phyloP scores from a whole-genome alignment of 1,284 basidiomycete genomes.

The Ceratorhiza oryzae-sativae region DNA sequence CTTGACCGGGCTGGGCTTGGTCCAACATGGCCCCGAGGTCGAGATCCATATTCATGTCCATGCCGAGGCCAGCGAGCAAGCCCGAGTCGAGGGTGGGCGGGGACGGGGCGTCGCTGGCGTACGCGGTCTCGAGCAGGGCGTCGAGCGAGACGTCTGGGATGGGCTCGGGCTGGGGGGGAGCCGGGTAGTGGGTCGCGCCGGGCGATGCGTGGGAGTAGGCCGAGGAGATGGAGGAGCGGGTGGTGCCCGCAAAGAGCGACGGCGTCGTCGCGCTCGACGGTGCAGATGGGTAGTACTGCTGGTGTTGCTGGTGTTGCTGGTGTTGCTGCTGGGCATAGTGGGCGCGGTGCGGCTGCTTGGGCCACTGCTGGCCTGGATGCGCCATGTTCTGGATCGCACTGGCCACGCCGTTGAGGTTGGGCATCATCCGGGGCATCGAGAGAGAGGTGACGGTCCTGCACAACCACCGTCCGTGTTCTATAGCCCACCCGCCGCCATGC shows the following conservation, averaged over 20 bases:
- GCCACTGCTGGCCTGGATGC: not conserved
- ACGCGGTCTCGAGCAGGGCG: conserved; percentile 22
- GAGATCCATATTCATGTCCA: conserved; percentile 16
- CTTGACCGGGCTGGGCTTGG: not conserved
- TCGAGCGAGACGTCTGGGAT: conserved; percentile 15
- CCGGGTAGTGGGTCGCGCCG: conserved; percentile 18
- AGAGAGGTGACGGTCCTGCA: not conserved
- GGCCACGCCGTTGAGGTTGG: conserved; percentile 18
- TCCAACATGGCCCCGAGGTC: conserved; percentile 14
- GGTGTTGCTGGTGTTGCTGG: conserved; percentile 2
- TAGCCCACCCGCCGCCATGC: not conserved
- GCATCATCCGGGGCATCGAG: conserved; percentile 23
- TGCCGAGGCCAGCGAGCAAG: conserved; percentile 4
- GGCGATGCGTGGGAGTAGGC: conserved; percentile 35
- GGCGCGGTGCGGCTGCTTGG: conserved; percentile 1
- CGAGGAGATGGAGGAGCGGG: conserved; percentile 22
- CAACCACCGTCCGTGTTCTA: not conserved
- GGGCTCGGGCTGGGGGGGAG: conserved; percentile 1
- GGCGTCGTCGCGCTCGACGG: conserved; percentile 12
- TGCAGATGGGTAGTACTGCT: conserved; percentile 23
- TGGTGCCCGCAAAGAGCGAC: conserved; percentile 21
- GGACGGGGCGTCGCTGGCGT: conserved; percentile 14
- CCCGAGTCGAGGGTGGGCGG: conserved; percentile 29
- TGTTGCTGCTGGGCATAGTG: conserved; percentile 6
- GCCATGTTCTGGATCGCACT: conserved; percentile 4